Base-by-base conservation (phyloP, 345 rosid species). In the Brassica juncea region DNA sequence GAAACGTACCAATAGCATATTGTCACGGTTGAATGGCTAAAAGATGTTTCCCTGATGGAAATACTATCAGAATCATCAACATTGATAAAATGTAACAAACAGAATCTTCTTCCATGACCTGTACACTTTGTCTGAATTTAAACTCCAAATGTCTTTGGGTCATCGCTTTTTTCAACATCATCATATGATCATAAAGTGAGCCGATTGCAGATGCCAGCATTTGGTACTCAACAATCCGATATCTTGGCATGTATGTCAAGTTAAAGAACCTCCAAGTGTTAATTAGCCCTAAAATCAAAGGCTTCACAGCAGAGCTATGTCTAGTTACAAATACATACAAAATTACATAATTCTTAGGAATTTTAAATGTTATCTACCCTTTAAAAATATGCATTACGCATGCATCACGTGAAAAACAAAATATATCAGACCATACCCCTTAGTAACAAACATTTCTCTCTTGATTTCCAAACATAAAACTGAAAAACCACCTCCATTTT, bases 291-390 rank as follows among this genome's bases (percentile, higher is more conserved):
- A 78, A 19, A 72, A 30, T 72, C 25, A 2, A 78, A 58, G 39
- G 44, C 39, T 58, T 31, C 54, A 14, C 19, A 62, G 8, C 19
- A 72, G 21, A 47, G 47, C 15, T 42, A 66, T 66, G 58, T 66
- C 82, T 72, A 72, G 68, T 39, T 8, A 42, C 10, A 57, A n/a
- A 67, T 73, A 67, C 60, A 59, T 73, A 73, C 64, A 79, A 58
- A 67, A 14, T 42, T 79, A 44, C 73, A 72, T 9, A 65, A 42
- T 8, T 4, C 21, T 59, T 8, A 73, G 15, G 31, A 59, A 79
- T 44, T 69, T 60, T 35, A 68, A 14, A 60, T 67, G 70, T 67
- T 62, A 59, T 59, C 82, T 79, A 79, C 39, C 55, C 74, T 73
- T 73, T n/a, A 23, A 28, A 37, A 78, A 9, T 47, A 55, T 2